Evolutionary conservation across 257 asterid species (phyloP), one percentile per base, ranked within the genome.

Genomic region (Solanum chiquidenum): DNA sequence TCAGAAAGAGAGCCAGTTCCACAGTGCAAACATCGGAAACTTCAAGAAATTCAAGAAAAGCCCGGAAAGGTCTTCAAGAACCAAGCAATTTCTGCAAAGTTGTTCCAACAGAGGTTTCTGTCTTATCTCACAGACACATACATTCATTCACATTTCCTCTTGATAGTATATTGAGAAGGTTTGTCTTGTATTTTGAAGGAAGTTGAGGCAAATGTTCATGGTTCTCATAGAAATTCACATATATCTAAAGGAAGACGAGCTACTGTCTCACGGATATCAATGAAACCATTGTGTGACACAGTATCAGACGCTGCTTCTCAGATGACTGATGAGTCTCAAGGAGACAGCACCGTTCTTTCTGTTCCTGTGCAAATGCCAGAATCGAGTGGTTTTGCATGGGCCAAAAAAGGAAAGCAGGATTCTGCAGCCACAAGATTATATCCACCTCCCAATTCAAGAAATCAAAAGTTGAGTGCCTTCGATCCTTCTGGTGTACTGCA

Each of bases 221-320:
- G 64, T 89, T 86, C 86, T 12, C 94, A 91, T 2, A 91, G 91
- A 88, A 89, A 37, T 89, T 87, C 75, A 20, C 88, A 82, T 37
- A 52, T 29, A 33, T 44, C 86, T 46, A 92, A 87, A 87, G 93
- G 94, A 84, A 93, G 90, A 86, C 94, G 91, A 64, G 91, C 94
- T 20, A 55, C 92, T 3, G 93, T 89, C 52, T 87, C 94, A 11
- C 89, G 92, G 80, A 60, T 88, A 40, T 89, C 98, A n/a, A 9
- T 90, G 34, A 93, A 94, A 86, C 91, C 89, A 66, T 85, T 96
- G 12, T 88, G 86, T 7, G 98, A 95, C 69, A 92, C 99, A 4
- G 91, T 89, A 49, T 96, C 99, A 1, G 97, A 95, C 84, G 90
- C 92, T 76, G 90, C 92, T 77, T 94, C 99, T 23, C 96, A 92